phyloP scores from a whole-genome alignment of 441 rosid genomes.

The Raphanus hybrid region DNA sequence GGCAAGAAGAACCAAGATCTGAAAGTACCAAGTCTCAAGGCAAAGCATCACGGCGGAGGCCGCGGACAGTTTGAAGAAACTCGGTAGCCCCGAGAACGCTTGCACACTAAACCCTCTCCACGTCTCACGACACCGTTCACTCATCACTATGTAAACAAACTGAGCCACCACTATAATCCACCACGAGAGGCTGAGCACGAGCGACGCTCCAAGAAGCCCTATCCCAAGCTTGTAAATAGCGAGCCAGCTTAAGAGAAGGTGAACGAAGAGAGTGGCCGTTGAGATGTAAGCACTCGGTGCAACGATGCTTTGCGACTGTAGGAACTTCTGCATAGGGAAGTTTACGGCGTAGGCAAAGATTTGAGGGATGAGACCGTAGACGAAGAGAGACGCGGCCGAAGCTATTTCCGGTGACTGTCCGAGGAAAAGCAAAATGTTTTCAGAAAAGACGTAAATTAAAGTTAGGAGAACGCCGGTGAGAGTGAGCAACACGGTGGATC shows the following conservation, averaged over 20 bases:
- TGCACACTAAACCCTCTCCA: slow-evolving; percentile 58
- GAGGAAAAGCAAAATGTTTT: slow-evolving; percentile 42
- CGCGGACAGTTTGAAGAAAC: slow-evolving; percentile 46
- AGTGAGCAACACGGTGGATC: slow-evolving; percentile 56
- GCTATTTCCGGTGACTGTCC: slow-evolving; percentile 52
- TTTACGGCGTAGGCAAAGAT: slow-evolving; percentile 66
- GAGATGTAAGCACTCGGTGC: slow-evolving; percentile 58
- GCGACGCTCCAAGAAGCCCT: slow-evolving; percentile 60
- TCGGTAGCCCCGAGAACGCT: slow-evolving; percentile 53
- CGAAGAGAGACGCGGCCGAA: slow-evolving; percentile 43
- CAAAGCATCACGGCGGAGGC: slow-evolving; percentile 63
- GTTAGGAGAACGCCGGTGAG: too few species aligned
- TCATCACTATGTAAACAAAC: slow-evolving; percentile 50
- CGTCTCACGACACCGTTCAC: slow-evolving; percentile 50
- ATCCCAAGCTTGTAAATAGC: slow-evolving; percentile 51
- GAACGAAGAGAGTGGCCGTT: slow-evolving; percentile 46
- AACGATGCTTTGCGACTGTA: slow-evolving; percentile 64
- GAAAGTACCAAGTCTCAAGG: slow-evolving; percentile 65
- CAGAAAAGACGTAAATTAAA: too few species aligned
- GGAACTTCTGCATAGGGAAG: slow-evolving; percentile 65
- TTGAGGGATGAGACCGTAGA: slow-evolving; percentile 67
- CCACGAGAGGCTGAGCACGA: slow-evolving; percentile 65
- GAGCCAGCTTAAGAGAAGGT: slow-evolving; percentile 51
- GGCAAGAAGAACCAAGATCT: slow-evolving; percentile 60
- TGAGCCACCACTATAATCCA: slow-evolving; percentile 64